phyloP scores from a whole-genome alignment of 345 rosid species.

The Cardamine chenopodiifolia region DNA sequence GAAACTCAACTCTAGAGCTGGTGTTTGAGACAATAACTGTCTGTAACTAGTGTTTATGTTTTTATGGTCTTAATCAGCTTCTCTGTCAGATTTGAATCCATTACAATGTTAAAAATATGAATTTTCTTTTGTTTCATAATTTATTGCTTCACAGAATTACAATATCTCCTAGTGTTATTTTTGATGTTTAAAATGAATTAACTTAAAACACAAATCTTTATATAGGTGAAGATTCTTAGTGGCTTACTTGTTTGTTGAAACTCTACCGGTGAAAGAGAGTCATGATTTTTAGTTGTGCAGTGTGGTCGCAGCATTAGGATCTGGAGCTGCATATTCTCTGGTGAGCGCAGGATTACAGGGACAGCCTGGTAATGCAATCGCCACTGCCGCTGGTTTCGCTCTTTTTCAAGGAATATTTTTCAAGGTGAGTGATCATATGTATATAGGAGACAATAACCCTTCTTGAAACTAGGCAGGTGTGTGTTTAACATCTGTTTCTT shows the following conservation, averaged over 20 bases:
- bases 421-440: slow-evolving; percentile 55
- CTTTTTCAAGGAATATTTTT: slow-evolving; percentile 79
- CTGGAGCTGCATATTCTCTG: slow-evolving; percentile 79
- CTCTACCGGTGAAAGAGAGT: not conserved
- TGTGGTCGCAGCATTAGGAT: slow-evolving; percentile 95
- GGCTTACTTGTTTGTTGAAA: not conserved
- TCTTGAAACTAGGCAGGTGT: slow-evolving; percentile 23
- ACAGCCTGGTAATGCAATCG: slow-evolving; percentile 64
- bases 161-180: not conserved
- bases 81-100: no score
- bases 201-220: not conserved
- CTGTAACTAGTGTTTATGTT: slow-evolving; percentile 4
- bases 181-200: not conserved
- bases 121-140: not conserved
- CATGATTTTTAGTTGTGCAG: slow-evolving; percentile 49
- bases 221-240: not conserved
- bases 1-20: not conserved
- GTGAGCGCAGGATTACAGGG: slow-evolving; percentile 86
- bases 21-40: not conserved
- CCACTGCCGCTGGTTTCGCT: slow-evolving; percentile 80
- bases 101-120: no score
- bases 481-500: not conserved
- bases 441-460: not conserved
- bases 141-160: not conserved
- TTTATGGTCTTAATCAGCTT: no score